Evolutionary conservation across 2,329 filamentous ascomycete species (phyloP).

Genomic region (Sporothrix phasma): DNA sequence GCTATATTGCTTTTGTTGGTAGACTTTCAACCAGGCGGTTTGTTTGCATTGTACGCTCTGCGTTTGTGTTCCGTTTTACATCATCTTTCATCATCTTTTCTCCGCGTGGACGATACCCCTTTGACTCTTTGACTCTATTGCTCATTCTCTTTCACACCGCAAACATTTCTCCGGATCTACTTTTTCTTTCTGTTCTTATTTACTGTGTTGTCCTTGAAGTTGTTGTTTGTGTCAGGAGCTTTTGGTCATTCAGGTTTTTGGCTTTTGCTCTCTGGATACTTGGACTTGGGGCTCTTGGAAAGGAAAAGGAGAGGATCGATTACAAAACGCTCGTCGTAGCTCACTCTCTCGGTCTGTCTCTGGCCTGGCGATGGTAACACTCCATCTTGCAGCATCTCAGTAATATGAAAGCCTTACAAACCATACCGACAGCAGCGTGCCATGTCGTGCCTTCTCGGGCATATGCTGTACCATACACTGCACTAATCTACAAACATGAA

Average conservation of each 20-base stretch:
- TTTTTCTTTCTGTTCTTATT: background rate
- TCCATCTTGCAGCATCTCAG: background rate
- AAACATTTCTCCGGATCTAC: background rate
- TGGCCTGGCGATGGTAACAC: no score
- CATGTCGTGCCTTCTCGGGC: no score
- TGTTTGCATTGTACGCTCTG: background rate
- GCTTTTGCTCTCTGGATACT: background rate
- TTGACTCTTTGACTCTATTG: no score
- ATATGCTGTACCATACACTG: no score
- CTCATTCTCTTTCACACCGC: background rate
- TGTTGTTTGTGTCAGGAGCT: background rate
- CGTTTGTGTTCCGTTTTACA: background rate
- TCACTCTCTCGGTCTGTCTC: no score
- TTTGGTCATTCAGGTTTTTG: background rate
- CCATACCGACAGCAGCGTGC: no score
- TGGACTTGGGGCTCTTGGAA: background rate
- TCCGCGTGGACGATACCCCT: slow-evolving; percentile 6
- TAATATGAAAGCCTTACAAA: background rate
- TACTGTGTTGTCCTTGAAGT: background rate
- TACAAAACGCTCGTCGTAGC: background rate
- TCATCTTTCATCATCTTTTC: background rate
- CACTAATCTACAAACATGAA: no score
- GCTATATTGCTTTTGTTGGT: background rate
- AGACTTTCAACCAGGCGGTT: background rate
- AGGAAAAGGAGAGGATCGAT: no score